Base-by-base conservation (phyloP, 1,284 basidiomycete species). In the Neonothopanus nambi region DNA sequence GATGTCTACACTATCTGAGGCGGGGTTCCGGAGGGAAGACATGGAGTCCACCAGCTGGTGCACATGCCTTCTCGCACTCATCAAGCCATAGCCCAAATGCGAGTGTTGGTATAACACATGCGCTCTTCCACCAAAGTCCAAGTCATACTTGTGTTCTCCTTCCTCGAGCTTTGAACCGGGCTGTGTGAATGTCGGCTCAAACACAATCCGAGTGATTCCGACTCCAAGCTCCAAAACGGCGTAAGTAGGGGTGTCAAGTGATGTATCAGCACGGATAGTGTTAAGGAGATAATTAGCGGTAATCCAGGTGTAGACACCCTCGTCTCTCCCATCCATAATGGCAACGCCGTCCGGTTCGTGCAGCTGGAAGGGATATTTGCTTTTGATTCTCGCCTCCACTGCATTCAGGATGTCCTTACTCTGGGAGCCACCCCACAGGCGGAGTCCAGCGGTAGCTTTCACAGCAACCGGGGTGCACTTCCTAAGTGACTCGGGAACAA, bases 221-320 rank as follows among this genome's bases (percentile, higher is more conserved):
- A 96, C 96, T 9, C 96, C 97, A 45, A 99, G 84, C 67, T 99
- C 96, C 60, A 99, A 87, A 44, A 98, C 93, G 17, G 95, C 96
- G 57, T 92, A 92, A n/a, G 93, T 87, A 50, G 75, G 76, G 6
- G 75, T 72, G 24, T 72, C 71, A 30, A 70, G 59, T 2, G 73
- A 69, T n/a, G 78, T 69, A 51, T 77, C 78, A 33, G 80, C 76
- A 17, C 85, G 80, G 61, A 96, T 85, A 44, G 87, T 85, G 49
- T 80, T 80, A 46, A 95, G 75, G 33, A 96, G 78, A 71, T 98
- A 98, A 73, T 99, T 99, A 59, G 93, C 93, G 11, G 95, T 98
- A 65, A 98, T 95, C 96, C 96, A 99, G 17, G 95, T 95, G 68
- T 93, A 98, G 23, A 98, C 94, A 42, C 93, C 94, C 71, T 99